A percentile compares a stretch with the other conserved stretches of the same genome.
These are phyloP conservation scores for Acanthamoeba culbertsoni DNA, from an alignment of 208 protist genomes.

Conservation along the genomic window DNA sequence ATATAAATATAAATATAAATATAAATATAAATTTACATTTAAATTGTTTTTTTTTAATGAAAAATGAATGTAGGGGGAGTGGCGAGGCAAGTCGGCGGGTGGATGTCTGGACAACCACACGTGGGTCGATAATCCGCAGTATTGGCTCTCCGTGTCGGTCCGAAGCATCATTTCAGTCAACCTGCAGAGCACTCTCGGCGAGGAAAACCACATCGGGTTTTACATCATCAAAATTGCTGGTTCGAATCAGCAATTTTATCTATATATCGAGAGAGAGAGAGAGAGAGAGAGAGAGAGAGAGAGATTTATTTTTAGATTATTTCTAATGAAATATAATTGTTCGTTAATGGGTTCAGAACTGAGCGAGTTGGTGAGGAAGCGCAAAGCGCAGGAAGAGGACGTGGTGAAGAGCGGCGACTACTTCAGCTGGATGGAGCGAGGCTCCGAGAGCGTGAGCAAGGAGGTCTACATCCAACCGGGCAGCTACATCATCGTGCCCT, in stretches of 20 bases:
- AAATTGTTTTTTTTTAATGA: too few relatives aligned
- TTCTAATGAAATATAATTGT: too few relatives aligned
- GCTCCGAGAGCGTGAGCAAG: slow-evolving; percentile 11
- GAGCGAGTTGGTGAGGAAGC: slow-evolving; percentile 16
- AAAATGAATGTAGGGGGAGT: background rate
- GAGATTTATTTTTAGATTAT: too few relatives aligned
- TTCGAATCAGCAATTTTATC: too few relatives aligned
- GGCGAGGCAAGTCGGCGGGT: slow-evolving; percentile 32
- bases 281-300: too few relatives aligned
- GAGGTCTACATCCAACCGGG: slow-evolving; percentile 31
- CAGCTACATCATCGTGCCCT: slow-evolving; percentile 34
- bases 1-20: too few relatives aligned
- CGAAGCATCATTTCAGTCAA: slow-evolving; percentile 22
- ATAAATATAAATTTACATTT: too few relatives aligned
- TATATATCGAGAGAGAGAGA: too few relatives aligned
- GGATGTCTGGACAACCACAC: slow-evolving; percentile 1
- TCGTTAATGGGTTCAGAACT: background rate
- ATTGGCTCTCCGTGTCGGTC: slow-evolving; percentile 31
- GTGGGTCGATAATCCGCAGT: slow-evolving; percentile 40
- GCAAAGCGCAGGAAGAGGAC: slow-evolving; percentile 50
- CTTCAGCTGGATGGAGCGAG: slow-evolving; percentile 12
- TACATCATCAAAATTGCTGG: slow-evolving; percentile 53
- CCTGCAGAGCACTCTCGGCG: slow-evolving; percentile 28
- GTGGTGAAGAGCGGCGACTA: slow-evolving; percentile 33
- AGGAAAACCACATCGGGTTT: slow-evolving; percentile 15